Evolutionary conservation across 495 filamentous ascomycete species (phyloP).

Genomic region (Talaromyces nanjingensis): DNA sequence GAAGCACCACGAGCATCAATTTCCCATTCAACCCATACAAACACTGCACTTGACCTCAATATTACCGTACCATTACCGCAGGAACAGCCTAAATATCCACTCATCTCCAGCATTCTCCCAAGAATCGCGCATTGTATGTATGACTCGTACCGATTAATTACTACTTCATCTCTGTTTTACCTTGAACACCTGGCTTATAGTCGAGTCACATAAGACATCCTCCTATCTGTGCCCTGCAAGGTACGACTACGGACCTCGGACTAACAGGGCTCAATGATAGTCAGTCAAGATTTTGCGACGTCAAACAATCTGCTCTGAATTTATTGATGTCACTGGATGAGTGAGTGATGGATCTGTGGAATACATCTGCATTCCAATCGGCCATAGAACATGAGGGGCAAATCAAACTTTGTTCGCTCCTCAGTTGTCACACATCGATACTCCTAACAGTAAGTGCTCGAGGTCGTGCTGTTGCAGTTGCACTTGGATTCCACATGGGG

Average conservation of each 20-base stretch:
- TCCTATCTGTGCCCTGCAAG: background rate
- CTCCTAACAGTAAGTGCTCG: background rate
- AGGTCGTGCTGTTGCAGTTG: background rate
- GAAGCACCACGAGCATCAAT: background rate
- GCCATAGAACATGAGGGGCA: background rate
- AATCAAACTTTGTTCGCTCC: background rate
- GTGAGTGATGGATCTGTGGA: background rate
- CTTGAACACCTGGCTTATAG: background rate
- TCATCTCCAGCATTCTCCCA: background rate
- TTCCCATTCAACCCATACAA: background rate
- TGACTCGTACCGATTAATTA: background rate
- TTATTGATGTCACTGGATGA: background rate
- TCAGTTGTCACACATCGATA: background rate
- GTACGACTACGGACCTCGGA: background rate
- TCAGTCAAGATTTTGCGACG: background rate
- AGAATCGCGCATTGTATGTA: background rate
- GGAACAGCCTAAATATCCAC: background rate
- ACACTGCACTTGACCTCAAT: background rate
- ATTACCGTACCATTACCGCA: background rate
- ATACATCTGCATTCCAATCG: background rate
- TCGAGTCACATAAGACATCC: background rate
- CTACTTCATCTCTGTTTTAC: background rate
- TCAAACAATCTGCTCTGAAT: background rate
- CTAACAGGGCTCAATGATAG: background rate
- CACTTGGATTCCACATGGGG: background rate